Base-by-base conservation (phyloP, 1,139 yeast genomes). In the Dujonia santamariae region DNA sequence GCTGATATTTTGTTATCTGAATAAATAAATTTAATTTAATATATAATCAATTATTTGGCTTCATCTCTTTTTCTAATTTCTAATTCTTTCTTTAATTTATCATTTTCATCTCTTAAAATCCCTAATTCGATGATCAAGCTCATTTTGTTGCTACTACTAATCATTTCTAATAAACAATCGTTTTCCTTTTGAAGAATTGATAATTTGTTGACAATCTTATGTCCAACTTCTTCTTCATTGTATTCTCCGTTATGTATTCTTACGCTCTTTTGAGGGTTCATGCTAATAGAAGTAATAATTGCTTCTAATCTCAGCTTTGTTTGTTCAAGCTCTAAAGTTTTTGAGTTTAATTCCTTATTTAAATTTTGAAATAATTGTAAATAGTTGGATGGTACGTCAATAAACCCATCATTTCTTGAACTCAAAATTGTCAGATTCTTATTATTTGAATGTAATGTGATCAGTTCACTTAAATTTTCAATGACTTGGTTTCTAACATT, bases 191-290 rank as follows among this genome's bases (percentile, higher is more conserved):
- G 77, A 42, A 87, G 61, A 38, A 71, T 61, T 39, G 76, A 75
- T 41, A 88, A 52, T 43, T 86, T 79, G 33, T 74, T 69, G 34
- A 86, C 67, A 37, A 85, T 75, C 45, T 84, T 81, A 52, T 87
- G 95, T 7, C 92, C 80, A 34, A 86, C 59, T 44, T 85, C 92
- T 45, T 83, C 78, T 31, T 80, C 85, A 48, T 86, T 95, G 48
- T 72, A 79, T 36, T 80, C 65, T 2, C 84, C 84, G 37, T 61
- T 54, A 24, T 63, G 62, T 3, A 76, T 72, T 23, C 63, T 53
- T n/a, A n/a, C n/a, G 13, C 56, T 43, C 32, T 34, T 40, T 20
- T 21, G 36, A 7, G 37, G 31, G 21, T 37, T 37, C 40, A 24
- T 39, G 43, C 37, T 42, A 45, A 47, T 61, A 45, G 24, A 59